phyloP scores from a whole-genome alignment of 1,284 basidiomycete genomes.

The Ustilago nuda region DNA sequence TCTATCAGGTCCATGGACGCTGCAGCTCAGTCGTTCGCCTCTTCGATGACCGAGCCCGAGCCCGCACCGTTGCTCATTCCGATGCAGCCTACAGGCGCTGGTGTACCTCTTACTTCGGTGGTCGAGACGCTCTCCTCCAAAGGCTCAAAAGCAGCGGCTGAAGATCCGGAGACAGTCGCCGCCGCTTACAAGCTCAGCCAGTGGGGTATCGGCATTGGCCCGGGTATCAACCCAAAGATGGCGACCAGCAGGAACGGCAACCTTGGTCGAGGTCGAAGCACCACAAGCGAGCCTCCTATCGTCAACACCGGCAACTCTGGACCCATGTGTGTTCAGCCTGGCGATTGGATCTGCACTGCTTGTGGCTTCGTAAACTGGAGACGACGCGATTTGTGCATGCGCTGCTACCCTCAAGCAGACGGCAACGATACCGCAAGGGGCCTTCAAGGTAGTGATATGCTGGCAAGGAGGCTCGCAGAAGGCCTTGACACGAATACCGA shows the following conservation, averaged over 20 bases:
- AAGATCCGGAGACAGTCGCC: conserved; percentile 45
- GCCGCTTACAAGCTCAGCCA: conserved; percentile 45
- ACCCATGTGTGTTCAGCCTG: conserved; percentile 84
- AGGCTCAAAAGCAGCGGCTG: conserved; percentile 48
- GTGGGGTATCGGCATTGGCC: conserved; percentile 54
- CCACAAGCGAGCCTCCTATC: conserved; percentile 69
- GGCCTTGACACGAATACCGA: conserved; percentile 44
- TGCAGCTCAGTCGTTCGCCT: conserved; percentile 13
- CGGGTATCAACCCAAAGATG: conserved; percentile 58
- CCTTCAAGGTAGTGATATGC: conserved; percentile 38
- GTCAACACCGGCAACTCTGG: conserved; percentile 88
- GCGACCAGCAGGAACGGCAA: conserved; percentile 19
- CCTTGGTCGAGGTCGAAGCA: conserved; percentile 19
- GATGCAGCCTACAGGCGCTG: conserved; percentile 46
- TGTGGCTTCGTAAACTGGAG: conserved; percentile 78
- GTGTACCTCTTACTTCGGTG: conserved; percentile 42
- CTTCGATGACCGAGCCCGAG: conserved; percentile 13
- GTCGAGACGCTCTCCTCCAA: conserved; percentile 43
- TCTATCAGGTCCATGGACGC: conserved; percentile 4
- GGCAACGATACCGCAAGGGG: conserved; percentile 51
- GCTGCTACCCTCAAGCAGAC: conserved; percentile 77
- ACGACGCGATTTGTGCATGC: conserved; percentile 85
- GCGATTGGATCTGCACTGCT: conserved; percentile 87
- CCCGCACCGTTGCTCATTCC: conserved; percentile 38
- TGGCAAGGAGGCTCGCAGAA: conserved; percentile 43